Evolutionary conservation across 2,329 filamentous ascomycete genomes (phyloP).

Genomic region (Aspergillus terreus): DNA sequence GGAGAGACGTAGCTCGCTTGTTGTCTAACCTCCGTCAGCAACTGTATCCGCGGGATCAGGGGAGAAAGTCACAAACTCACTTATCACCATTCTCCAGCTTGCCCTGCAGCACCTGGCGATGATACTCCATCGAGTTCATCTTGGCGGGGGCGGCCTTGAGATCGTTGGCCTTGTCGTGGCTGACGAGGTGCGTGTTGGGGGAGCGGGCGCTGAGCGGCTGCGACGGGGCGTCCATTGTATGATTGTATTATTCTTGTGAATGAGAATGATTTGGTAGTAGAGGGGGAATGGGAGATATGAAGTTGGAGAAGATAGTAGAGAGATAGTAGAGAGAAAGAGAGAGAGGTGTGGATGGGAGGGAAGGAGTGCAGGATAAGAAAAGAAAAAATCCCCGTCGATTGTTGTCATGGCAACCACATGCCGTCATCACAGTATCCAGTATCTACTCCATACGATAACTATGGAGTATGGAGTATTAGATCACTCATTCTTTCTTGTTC

Average conservation of each 20-base stretch:
- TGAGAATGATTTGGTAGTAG: too few relatives aligned
- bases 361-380: constrained; percentile 17
- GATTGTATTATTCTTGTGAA: too few relatives aligned
- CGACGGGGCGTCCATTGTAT: constrained; percentile 29
- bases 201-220: constrained; percentile 39
- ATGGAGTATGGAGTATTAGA: too few relatives aligned
- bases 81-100: constrained; percentile 38
- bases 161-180: constrained; percentile 25
- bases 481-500: background rate
- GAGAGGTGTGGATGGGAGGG: background rate
- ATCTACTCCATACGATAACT: too few relatives aligned
- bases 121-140: constrained; percentile 40
- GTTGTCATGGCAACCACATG: constrained; percentile 36
- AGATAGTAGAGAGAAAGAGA: constrained; percentile 1
- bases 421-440: background rate
- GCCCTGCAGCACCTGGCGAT: constrained; percentile 40
- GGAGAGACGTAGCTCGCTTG: constrained; percentile 44
- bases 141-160: constrained; percentile 29
- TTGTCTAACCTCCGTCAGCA: constrained; percentile 18
- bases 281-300: background rate
- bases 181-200: constrained; percentile 39
- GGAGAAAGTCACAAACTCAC: constrained; percentile 33
- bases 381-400: constrained; percentile 30
- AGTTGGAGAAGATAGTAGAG: background rate
- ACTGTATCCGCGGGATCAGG: background rate